Percentiles rank a stretch among this genome's conserved stretches.
Conservation (phyloP, 1,139 yeast species). For the Hyphopichia burtonii region DNA sequence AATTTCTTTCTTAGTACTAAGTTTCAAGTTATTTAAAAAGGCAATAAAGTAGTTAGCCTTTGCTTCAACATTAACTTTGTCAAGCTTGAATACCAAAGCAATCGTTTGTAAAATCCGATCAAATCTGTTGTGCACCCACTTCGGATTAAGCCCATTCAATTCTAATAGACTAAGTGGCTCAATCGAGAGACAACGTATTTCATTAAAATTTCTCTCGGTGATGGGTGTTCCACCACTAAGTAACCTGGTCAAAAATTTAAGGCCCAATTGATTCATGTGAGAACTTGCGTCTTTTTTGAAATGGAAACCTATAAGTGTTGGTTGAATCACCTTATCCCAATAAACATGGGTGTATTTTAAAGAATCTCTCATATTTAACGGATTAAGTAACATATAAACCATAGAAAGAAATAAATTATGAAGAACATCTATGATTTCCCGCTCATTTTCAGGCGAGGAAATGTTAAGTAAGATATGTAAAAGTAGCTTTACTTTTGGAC, state of each 20-base stretch:
- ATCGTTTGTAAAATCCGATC: constrained; percentile 31
- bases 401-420: constrained; percentile 31
- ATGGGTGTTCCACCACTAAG: constrained; percentile 19
- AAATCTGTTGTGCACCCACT: constrained; percentile 34
- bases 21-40: constrained; percentile 27
- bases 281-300: constrained; percentile 24
- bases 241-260: constrained; percentile 21
- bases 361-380: constrained; percentile 16
- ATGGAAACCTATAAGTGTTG: constrained; percentile 31
- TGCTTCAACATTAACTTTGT: constrained; percentile 19
- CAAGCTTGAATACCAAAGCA: constrained; percentile 23
- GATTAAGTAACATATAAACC: constrained; percentile 32
- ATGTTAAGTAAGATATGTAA: constrained; percentile 27
- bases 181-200: constrained; percentile 32
- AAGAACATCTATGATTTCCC: constrained; percentile 28
- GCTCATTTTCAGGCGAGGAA: constrained; percentile 18
- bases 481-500: constrained; percentile 28
- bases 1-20: constrained; percentile 28
- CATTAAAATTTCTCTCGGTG: constrained; percentile 23
- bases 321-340: constrained; percentile 41
- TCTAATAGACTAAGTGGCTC: constrained; percentile 31
- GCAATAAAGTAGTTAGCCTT: constrained; percentile 25
- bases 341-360: constrained; percentile 28
- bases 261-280: constrained; percentile 27
- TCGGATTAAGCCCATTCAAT: constrained; percentile 28